Base-by-base conservation (phyloP, 23 red algal genomes). In the Gracilaria vermiculophylla region DNA sequence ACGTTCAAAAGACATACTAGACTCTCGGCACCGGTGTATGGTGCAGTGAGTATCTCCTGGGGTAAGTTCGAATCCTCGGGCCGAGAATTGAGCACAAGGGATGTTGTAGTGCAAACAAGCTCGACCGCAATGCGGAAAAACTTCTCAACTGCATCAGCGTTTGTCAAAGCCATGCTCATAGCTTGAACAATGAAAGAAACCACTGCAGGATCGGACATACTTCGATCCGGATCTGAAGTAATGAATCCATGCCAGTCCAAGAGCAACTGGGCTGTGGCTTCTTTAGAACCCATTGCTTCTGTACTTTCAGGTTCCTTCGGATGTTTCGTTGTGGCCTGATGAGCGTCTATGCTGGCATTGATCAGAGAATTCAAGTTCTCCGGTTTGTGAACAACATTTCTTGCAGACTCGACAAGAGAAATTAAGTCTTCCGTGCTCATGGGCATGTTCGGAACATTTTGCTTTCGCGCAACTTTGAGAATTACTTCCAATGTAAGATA, bases 401-500 rank as follows among this genome's bases (percentile, higher is more conserved):
- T 83, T 48, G 62, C 62, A 14, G 32, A 40, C 17, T 85, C 73
- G 10, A 94, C 92, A 11, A 94, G 83, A n/a, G 54, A 37, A 56
- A 78, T 25, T 32, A 94, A 50, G 32, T 83, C 92, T 13, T 86
- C 92, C 39, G 92, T 34, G 29, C 72, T 64, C 37, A 58, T 53
- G 16, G 82, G 51, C 44, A 81, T 64, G 32, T 64, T 72, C 4
- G 60, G 39, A 7, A 74, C 19, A 15, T 77, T 77, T n/a, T 65
- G 43, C 34, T 85, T 62, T 2, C 72, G 69, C 19, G 72, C 93
- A 65, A 86, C 66, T 77, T 95, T 95, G 14, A 53, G 51, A 25
- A 97, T 80, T 48, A 69, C 71, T 29, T 97, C 95, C 36, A 97
- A 23, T 14, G 90, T 91, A 10, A 78, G 54, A 43, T 71, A 83